phyloP scores from a whole-genome alignment of 805 yeast species.

The Deakozyma indianensis region DNA sequence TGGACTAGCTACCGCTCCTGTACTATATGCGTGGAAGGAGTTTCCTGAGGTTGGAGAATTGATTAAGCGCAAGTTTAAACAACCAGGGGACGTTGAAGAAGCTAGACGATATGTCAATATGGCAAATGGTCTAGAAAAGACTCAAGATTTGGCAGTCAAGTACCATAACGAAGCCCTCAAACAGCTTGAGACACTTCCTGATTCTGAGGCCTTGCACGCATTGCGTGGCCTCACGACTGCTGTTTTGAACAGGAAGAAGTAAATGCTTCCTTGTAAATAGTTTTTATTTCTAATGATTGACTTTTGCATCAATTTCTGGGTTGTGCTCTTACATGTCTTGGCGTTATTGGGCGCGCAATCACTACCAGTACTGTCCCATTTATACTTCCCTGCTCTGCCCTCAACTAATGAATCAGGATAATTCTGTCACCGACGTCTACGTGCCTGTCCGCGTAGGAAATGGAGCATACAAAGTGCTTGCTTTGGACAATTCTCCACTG shows the following conservation, averaged over 20 bases:
- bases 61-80: slow-evolving; percentile 68
- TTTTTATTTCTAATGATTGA: neutral
- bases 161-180: slow-evolving; percentile 65
- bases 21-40: slow-evolving; percentile 84
- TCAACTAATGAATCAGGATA: too few species aligned
- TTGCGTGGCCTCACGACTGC: slow-evolving; percentile 73
- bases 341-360: too few species aligned
- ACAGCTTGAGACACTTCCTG: slow-evolving; percentile 59
- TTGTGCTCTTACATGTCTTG: too few species aligned
- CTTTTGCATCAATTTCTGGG: neutral
- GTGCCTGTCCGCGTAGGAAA: slow-evolving; percentile 9
- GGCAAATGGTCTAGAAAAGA: slow-evolving; percentile 62
- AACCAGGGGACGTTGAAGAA: slow-evolving; percentile 71
- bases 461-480: slow-evolving; percentile 12
- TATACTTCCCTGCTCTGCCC: too few species aligned
- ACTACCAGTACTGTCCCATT: too few species aligned
- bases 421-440: slow-evolving; percentile 2
- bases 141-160: slow-evolving; percentile 59
- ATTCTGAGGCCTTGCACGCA: slow-evolving; percentile 80
- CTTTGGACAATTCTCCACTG: slow-evolving; percentile 4
- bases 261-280: slow-evolving; percentile 3
- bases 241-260: slow-evolving; percentile 69
- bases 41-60: slow-evolving; percentile 73
- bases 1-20: slow-evolving; percentile 96
- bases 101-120: slow-evolving; percentile 62